phyloP scores from a whole-genome alignment of 805 yeast genomes.

The Kodamaea leandrae region DNA sequence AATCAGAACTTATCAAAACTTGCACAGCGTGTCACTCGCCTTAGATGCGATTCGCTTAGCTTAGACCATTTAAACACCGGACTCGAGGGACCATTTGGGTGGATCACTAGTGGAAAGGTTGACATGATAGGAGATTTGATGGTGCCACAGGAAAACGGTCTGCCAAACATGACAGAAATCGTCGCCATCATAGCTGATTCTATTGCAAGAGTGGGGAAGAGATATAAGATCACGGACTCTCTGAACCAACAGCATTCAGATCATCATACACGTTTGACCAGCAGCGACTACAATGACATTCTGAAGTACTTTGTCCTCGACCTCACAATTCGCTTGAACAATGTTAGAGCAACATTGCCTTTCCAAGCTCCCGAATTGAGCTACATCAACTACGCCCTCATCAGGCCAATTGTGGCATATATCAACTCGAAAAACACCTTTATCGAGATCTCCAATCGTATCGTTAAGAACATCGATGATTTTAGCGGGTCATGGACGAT shows the following conservation, averaged over 20 bases:
- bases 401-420: constrained; percentile 93
- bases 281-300: constrained; percentile 31
- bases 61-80: constrained; percentile 91
- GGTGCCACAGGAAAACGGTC: constrained; percentile 66
- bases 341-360: constrained; percentile 88
- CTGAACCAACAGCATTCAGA: constrained; percentile 26
- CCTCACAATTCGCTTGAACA: constrained; percentile 71
- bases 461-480: constrained; percentile 74
- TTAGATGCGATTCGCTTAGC: constrained; percentile 80
- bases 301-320: constrained; percentile 72
- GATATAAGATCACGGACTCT: constrained; percentile 37
- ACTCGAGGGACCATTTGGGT: constrained; percentile 91
- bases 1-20: constrained; percentile 6
- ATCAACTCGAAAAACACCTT: constrained; percentile 87
- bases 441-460: constrained; percentile 81
- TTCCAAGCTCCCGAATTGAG: constrained; percentile 81
- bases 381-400: constrained; percentile 87
- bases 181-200: constrained; percentile 47
- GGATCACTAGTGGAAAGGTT: constrained; percentile 91
- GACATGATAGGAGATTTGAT: constrained; percentile 91
- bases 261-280: constrained; percentile 28
- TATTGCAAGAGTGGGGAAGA: constrained; percentile 47
- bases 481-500: constrained; percentile 97
- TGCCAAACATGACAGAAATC: constrained; percentile 46
- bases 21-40: constrained; percentile 56